Conservation (phyloP, 2,329 filamentous ascomycete species). For the Penicillium sp. region DNA sequence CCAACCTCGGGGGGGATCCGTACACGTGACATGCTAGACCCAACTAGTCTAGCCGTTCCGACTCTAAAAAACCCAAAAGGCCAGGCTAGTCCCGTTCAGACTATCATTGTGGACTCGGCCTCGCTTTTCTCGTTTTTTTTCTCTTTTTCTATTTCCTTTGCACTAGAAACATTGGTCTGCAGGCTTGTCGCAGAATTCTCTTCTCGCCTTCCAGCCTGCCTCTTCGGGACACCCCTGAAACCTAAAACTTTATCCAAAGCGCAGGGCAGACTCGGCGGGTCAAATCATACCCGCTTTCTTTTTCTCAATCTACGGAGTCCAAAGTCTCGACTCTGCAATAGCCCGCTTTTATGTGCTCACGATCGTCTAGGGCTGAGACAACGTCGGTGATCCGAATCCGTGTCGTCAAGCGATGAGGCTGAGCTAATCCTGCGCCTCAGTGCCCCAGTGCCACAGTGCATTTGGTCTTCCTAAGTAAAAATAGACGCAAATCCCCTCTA, state of each 20-base stretch:
- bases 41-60: background rate
- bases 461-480: background rate
- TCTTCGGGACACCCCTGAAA: conserved; percentile 2
- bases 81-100: background rate
- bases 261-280: conserved; percentile 3
- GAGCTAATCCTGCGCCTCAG: conserved; percentile 10
- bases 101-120: background rate
- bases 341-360: conserved; percentile 9
- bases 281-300: conserved; percentile 13
- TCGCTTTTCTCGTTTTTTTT: background rate
- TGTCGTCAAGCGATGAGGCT: conserved; percentile 11
- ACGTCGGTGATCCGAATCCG: background rate
- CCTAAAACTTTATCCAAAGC: background rate
- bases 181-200: background rate
- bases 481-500: background rate
- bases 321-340: background rate
- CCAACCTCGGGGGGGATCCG: background rate
- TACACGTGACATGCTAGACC: background rate
- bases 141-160: background rate
- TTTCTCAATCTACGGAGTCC: background rate
- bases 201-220: background rate
- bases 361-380: conserved; percentile 18
- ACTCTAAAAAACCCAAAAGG: background rate
- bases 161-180: too few species aligned
- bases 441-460: background rate